These are phyloP conservation scores for Heliocybe sulcata DNA, from an alignment of 1,284 basidiomycete species.

Conservation along the genomic window DNA sequence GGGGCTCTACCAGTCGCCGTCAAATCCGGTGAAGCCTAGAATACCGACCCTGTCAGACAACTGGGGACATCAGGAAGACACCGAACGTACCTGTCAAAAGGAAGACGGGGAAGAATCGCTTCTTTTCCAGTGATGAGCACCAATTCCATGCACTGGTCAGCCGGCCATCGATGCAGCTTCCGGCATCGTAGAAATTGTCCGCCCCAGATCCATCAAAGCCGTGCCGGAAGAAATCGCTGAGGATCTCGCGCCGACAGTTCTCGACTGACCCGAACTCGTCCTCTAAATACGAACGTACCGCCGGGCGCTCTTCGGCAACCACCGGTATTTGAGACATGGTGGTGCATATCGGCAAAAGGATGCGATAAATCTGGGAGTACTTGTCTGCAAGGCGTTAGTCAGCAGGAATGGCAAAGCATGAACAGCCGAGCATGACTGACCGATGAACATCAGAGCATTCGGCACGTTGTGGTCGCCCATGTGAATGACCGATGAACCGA, in stretches of 20 bases:
- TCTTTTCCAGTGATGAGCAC: constrained; percentile 77
- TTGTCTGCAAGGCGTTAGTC: constrained; percentile 42
- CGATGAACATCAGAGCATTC: constrained; percentile 77
- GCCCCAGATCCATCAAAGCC: constrained; percentile 49
- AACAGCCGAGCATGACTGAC: constrained; percentile 18
- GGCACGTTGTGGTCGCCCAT: constrained; percentile 83
- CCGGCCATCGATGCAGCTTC: constrained; percentile 51
- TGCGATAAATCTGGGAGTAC: constrained; percentile 82
- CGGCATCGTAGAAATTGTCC: constrained; percentile 18
- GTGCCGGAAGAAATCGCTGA: constrained; percentile 77
- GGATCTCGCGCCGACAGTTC: constrained; percentile 56
- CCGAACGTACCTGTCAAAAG: constrained; percentile 57
- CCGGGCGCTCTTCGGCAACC: constrained; percentile 51
- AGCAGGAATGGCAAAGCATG: not conserved
- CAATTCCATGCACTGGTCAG: constrained; percentile 84
- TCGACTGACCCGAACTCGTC: constrained; percentile 72
- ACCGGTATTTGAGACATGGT: constrained; percentile 62
- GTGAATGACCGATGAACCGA: constrained; percentile 52
- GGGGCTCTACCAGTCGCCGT: constrained; percentile 69
- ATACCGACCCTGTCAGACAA: not conserved
- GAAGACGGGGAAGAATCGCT: constrained; percentile 74
- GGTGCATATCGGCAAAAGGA: constrained; percentile 76
- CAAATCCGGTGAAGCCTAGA: constrained; percentile 73
- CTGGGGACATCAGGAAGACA: not conserved
- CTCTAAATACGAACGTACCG: constrained; percentile 68